A percentile compares a stretch with the other conserved stretches of the same genome.
phyloP scores from a whole-genome alignment of 2,329 filamentous ascomycete genomes.

The Leptographium wingfieldii region DNA sequence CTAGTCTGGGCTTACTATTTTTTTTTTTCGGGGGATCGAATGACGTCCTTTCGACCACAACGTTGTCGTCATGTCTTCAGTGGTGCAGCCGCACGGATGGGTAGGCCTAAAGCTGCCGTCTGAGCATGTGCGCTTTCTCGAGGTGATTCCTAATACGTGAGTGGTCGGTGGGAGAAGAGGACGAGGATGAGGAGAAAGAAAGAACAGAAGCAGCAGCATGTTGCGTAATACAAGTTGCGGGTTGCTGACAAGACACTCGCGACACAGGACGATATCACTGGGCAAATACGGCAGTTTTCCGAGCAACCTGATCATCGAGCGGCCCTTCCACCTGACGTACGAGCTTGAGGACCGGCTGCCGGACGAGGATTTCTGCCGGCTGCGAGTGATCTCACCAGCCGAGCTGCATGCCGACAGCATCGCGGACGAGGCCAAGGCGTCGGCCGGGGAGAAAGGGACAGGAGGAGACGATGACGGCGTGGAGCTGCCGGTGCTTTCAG shows the following conservation, averaged over 20 bases:
- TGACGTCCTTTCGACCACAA: background rate
- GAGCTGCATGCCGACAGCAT: slow-evolving; percentile 78
- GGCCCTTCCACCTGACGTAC: slow-evolving; percentile 84
- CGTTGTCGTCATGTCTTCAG: slow-evolving; percentile 8
- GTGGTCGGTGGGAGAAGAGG: slow-evolving; percentile 9
- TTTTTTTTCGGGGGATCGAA: background rate
- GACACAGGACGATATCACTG: slow-evolving; percentile 63
- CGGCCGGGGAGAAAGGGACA: slow-evolving; percentile 13
- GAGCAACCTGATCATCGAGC: slow-evolving; percentile 78
- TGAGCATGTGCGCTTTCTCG: slow-evolving; percentile 42
- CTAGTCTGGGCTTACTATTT: background rate
- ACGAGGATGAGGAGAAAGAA: too few species aligned
- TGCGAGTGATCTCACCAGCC: slow-evolving; percentile 66
- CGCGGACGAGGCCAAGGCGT: slow-evolving; percentile 22
- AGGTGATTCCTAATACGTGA: slow-evolving; percentile 49
- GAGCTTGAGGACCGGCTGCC: slow-evolving; percentile 65
- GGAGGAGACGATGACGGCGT: slow-evolving; percentile 17
- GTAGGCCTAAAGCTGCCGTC: slow-evolving; percentile 47
- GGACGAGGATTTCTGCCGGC: slow-evolving; percentile 49
- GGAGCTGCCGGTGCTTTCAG: background rate
- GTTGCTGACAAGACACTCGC: slow-evolving; percentile 7
- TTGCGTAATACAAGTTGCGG: too few species aligned
- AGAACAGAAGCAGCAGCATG: background rate
- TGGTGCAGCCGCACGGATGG: slow-evolving; percentile 47
- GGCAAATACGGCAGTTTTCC: slow-evolving; percentile 91